Percentiles rank a stretch among this genome's conserved stretches.
Evolutionary conservation across 2,329 filamentous ascomycete species (phyloP).

Genomic region (Berkeleyomyces rouxiae): DNA sequence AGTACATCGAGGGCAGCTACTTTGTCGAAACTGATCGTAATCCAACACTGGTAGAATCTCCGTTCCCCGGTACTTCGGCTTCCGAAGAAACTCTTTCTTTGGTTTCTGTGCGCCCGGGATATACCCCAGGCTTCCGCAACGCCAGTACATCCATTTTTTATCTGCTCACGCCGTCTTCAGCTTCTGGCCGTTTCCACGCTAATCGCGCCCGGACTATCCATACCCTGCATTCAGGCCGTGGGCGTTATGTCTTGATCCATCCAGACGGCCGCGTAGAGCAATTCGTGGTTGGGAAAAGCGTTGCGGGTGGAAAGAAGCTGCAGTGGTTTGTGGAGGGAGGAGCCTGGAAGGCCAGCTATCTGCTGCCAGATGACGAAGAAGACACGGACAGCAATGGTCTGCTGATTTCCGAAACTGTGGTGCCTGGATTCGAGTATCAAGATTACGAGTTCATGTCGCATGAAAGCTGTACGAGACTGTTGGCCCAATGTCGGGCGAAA

Average conservation of each 20-base stretch:
- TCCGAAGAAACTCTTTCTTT: constrained; percentile 22
- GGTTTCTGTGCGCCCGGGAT: constrained; percentile 22
- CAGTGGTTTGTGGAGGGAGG: constrained; percentile 56
- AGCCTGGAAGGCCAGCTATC: constrained; percentile 47
- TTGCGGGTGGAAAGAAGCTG: constrained; percentile 40
- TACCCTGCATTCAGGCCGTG: constrained; percentile 45
- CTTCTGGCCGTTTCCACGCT: constrained; percentile 45
- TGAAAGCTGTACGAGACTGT: constrained; percentile 35
- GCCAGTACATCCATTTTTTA: constrained; percentile 49
- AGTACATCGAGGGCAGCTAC: constrained; percentile 49
- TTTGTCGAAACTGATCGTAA: constrained; percentile 45
- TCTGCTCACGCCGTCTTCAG: constrained; percentile 37
- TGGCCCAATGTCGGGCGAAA: constrained; percentile 29
- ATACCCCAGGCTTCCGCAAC: constrained; percentile 28
- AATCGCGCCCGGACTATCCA: constrained; percentile 47
- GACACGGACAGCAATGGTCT: constrained; percentile 29
- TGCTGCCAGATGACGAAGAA: constrained; percentile 30
- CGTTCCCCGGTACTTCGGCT: constrained; percentile 27
- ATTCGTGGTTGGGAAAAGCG: constrained; percentile 45
- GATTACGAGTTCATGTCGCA: constrained; percentile 49
- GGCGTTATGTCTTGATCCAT: constrained; percentile 48
- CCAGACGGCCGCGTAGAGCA: constrained; percentile 34
- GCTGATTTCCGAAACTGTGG: constrained; percentile 51
- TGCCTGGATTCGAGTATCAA: constrained; percentile 49
- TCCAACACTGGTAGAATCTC: constrained; percentile 34